Base-by-base conservation (phyloP, 352 stramenopile species). In the Thalassiosira oceanica region DNA sequence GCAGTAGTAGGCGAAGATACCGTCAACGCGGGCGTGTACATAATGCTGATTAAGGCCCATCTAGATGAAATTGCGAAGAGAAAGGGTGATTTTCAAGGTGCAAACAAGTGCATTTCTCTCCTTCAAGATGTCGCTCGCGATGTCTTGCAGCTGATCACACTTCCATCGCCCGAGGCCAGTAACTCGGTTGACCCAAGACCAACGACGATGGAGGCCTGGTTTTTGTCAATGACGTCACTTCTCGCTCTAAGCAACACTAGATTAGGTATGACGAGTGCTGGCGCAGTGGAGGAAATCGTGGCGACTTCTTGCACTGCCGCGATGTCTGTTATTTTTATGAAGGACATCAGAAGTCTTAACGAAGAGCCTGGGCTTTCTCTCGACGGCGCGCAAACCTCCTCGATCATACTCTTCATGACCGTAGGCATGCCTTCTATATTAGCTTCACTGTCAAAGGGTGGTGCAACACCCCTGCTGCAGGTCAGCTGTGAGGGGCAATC, bases 321-420 rank as follows among this genome's bases (percentile, higher is more conserved):
- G 28, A 60, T 87, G 23, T 26, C 45, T 13, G 46, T 88, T 0
- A 50, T 90, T 0, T 75, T 86, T 7, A 76, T 75, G 43, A 74
- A 78, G 42, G 61, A 74, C 43, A 41, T 78, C 26, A 58, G 66
- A 64, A 60, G 28, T n/a, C n/a, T n/a, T n/a, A n/a, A n/a, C n/a
- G n/a, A n/a, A 64, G 68, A 45, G 55, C 74, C 51, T 31, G 68
- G 82, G 31, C 71, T 87, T 61, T 85, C 61, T 15, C 41, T 86
- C n/a, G 83, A 90, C 73, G 80, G 78, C 26, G 65, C 83, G 18
- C 80, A 90, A 13, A 84, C 56, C 11, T 64, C 86, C 13, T 77
- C 74, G 15, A n/a, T n/a, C n/a, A n/a, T n/a, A n/a, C n/a, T n/a
- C n/a, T n/a, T n/a, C n/a, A n/a, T n/a, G n/a, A n/a, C n/a, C n/a